phyloP scores from a whole-genome alignment of 1,284 basidiomycete species.

The Veloporphyrellus conicus region DNA sequence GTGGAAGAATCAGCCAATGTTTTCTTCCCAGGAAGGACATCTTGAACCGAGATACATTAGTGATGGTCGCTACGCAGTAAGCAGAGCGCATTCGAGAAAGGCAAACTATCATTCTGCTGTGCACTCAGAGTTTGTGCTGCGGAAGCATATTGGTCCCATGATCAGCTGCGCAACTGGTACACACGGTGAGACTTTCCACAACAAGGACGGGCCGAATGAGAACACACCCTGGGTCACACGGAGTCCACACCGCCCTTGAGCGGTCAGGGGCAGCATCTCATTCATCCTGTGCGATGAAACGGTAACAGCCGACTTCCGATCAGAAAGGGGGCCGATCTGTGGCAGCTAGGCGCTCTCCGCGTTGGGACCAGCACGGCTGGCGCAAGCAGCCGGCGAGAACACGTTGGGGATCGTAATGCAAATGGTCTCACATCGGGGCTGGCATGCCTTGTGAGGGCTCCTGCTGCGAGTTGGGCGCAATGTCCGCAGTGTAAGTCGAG shows the following conservation, averaged over 20 bases:
- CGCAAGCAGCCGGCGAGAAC: background rate
- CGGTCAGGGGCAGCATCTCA: background rate
- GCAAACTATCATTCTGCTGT: constrained; percentile 1
- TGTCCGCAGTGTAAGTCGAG: constrained; percentile 19
- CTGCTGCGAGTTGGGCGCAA: background rate
- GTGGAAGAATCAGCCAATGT: background rate
- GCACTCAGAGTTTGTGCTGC: constrained; percentile 4
- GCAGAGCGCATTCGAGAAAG: background rate
- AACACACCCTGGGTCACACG: background rate
- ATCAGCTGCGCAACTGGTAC: constrained; percentile 5
- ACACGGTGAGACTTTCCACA: background rate
- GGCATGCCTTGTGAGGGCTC: background rate
- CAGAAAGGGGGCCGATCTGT: constrained; percentile 26
- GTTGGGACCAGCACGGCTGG: constrained; percentile 11
- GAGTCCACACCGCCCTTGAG: constrained; percentile 10
- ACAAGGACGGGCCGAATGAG: background rate
- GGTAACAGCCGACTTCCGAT: constrained; percentile 21
- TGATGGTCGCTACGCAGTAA: background rate
- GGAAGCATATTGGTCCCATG: constrained; percentile 8
- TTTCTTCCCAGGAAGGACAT: background rate
- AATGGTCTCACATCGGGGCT: constrained; percentile 1
- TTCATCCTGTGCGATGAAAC: constrained; percentile 5
- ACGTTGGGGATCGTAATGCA: constrained; percentile 6
- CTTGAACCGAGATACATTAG: background rate
- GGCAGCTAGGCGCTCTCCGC: constrained; percentile 24